phyloP scores from a whole-genome alignment of 2,329 filamentous ascomycete species.

The Chlorencoelia australis region DNA sequence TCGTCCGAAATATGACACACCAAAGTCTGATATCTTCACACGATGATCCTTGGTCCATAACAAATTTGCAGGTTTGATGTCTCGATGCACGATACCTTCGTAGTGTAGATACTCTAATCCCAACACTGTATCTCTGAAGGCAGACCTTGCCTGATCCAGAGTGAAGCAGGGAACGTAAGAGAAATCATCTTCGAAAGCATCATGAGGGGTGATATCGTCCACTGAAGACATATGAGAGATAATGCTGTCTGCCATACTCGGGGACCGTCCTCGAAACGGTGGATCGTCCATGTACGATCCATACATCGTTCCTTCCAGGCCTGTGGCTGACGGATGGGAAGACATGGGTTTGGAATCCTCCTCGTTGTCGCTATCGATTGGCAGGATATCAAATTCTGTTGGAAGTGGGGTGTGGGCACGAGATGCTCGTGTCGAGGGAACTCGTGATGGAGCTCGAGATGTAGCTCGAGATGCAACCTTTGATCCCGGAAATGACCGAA shows the following conservation, averaged over 20 bases:
- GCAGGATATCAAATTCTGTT: slow-evolving; percentile 29
- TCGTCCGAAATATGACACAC: slow-evolving; percentile 91
- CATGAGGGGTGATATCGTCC: slow-evolving; percentile 48
- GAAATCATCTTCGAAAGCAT: slow-evolving; percentile 73
- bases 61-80: slow-evolving; percentile 85
- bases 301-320: slow-evolving; percentile 69
- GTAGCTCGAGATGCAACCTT: slow-evolving; percentile 5
- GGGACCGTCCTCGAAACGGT: slow-evolving; percentile 55
- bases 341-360: slow-evolving; percentile 43
- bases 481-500: slow-evolving; percentile 22
- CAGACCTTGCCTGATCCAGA: slow-evolving; percentile 67
- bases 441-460: slow-evolving; percentile 16
- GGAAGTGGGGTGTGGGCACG: slow-evolving; percentile 27
- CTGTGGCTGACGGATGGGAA: slow-evolving; percentile 35
- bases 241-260: slow-evolving; percentile 71
- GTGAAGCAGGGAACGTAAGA: slow-evolving; percentile 92
- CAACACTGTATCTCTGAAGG: slow-evolving; percentile 86
- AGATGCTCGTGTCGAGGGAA: slow-evolving; percentile 22
- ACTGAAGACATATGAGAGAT: slow-evolving; percentile 60
- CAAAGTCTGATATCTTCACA: slow-evolving; percentile 98
- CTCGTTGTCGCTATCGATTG: slow-evolving; percentile 38
- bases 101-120: slow-evolving; percentile 91
- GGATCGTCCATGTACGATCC: slow-evolving; percentile 54
- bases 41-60: slow-evolving; percentile 75
- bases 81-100: slow-evolving; percentile 73